phyloP scores from a whole-genome alignment of 768 basidiomycete genomes.

The Rhodosporidiobolus sp. region DNA sequence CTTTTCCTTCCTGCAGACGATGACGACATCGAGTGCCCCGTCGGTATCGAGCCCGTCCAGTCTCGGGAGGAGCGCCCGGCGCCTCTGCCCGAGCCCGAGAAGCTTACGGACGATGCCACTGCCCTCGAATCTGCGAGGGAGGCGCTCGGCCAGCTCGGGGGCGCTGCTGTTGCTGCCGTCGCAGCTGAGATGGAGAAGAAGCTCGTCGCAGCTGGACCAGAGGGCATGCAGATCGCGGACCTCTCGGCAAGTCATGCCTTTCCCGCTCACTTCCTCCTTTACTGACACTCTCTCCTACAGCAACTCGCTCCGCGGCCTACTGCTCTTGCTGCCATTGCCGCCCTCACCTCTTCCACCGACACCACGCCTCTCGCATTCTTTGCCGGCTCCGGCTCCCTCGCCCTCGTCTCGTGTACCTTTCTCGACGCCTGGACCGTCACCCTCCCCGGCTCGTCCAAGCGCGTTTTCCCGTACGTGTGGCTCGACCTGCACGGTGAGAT shows the following conservation, averaged over 20 bases:
- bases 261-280: neutral
- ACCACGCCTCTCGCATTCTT: conserved; percentile 15
- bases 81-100: neutral
- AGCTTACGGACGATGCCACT: neutral
- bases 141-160: neutral
- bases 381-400: neutral
- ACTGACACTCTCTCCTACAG: neutral
- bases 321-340: neutral
- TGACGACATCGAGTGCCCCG: conserved; percentile 71
- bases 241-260: neutral
- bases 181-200: neutral
- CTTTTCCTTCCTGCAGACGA: conserved; percentile 59
- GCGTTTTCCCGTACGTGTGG: conserved; percentile 12
- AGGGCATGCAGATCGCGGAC: neutral
- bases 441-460: neutral
- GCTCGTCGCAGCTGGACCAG: neutral
- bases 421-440: conserved; percentile 5
- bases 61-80: neutral
- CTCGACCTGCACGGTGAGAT: conserved; percentile 4
- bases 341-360: neutral
- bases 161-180: neutral
- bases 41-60: conserved; percentile 46
- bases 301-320: neutral
- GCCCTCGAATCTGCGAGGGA: neutral
- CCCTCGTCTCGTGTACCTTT: conserved; percentile 13